Evolutionary conservation across 352 stramenopile genomes (phyloP).

Genomic region (Phytophthora ohioensis): DNA sequence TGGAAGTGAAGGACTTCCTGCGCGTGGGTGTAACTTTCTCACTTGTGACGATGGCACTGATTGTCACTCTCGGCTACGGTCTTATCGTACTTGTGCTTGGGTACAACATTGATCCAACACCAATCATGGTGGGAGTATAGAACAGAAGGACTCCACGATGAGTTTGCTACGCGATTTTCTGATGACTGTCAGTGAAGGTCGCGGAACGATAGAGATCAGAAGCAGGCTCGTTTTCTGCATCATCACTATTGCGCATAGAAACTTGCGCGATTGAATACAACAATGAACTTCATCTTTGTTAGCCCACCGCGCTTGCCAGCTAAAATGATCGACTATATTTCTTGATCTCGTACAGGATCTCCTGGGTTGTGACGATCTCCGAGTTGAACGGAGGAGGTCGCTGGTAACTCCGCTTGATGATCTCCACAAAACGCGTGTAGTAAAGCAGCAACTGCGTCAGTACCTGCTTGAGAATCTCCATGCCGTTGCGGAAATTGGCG

Average conservation of each 20-base stretch:
- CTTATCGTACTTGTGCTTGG: constrained; percentile 87
- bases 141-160: constrained; percentile 1
- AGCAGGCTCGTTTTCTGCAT: constrained; percentile 19
- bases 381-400: constrained; percentile 87
- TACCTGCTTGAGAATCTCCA: constrained; percentile 99
- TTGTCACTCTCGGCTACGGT: constrained; percentile 86
- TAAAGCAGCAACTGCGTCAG: constrained; percentile 98
- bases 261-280: constrained; percentile 30
- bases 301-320: not conserved
- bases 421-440: constrained; percentile 98
- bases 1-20: constrained; percentile 90
- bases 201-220: constrained; percentile 25
- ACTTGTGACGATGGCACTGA: constrained; percentile 83
- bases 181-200: not conserved
- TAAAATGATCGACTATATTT: constrained; percentile 96
- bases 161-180: constrained; percentile 20
- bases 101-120: constrained; percentile 70
- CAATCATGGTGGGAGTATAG: constrained; percentile 41
- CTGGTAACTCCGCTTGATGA: constrained; percentile 94
- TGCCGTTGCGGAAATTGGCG: constrained; percentile 98
- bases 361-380: constrained; percentile 95
- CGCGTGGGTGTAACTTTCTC: constrained; percentile 89
- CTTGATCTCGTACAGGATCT: constrained; percentile 98
- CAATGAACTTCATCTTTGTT: constrained; percentile 17
- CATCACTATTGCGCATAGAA: constrained; percentile 13